phyloP scores from a whole-genome alignment of 2,329 filamentous ascomycete genomes.

The Apiospora phragmitis region DNA sequence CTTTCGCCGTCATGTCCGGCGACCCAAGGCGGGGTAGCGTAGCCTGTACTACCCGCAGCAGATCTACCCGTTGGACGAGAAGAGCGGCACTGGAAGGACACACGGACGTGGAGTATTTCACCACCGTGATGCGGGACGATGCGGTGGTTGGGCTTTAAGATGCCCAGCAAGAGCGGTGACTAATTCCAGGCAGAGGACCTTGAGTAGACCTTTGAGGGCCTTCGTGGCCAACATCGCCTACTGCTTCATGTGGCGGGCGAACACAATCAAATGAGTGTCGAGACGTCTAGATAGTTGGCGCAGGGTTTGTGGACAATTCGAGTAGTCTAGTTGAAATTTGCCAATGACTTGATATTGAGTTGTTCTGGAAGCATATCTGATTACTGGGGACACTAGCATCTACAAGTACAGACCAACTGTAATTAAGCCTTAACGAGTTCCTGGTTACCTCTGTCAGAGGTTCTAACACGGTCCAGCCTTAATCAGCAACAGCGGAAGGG shows the following conservation, averaged over 20 bases:
- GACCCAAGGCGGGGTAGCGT: neutral
- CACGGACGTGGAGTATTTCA: constrained; percentile 7
- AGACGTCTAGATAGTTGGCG: too few relatives aligned
- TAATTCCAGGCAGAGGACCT: neutral
- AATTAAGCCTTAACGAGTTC: too few relatives aligned
- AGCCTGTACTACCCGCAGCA: neutral
- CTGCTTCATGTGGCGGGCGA: neutral
- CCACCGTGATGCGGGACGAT: neutral
- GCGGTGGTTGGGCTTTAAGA: neutral
- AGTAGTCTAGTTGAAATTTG: too few relatives aligned
- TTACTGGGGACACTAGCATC: too few relatives aligned
- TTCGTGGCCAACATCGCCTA: neutral
- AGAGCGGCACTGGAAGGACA: neutral
- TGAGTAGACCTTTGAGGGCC: neutral
- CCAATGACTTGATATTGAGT: too few relatives aligned
- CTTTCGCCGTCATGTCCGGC: too few relatives aligned
- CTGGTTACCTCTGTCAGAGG: neutral
- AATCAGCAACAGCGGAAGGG: neutral
- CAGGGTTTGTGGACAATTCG: too few relatives aligned
- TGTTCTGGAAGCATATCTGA: too few relatives aligned
- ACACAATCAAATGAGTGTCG: neutral
- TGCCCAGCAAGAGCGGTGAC: neutral
- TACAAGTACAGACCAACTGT: too few relatives aligned
- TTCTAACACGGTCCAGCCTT: neutral
- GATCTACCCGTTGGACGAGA: neutral